Percentiles rank a stretch among this genome's conserved stretches.
Conservation (phyloP, 1,284 basidiomycete genomes). For the Ceratorhiza oryzae-sativae region DNA sequence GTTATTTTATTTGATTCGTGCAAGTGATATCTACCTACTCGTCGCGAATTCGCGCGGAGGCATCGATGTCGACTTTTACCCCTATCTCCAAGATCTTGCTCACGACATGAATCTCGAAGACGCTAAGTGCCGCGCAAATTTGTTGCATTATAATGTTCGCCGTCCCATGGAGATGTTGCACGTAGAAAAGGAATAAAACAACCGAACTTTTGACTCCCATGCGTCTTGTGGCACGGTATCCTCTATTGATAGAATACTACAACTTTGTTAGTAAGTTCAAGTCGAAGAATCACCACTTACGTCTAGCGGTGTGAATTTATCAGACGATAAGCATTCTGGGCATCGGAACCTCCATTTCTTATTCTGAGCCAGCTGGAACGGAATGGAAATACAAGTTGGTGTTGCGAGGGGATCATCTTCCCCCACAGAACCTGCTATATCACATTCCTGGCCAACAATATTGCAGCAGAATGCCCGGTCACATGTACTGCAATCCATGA, state of each 20-base stretch:
- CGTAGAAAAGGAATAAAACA: constrained; percentile 3
- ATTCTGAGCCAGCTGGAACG: neutral
- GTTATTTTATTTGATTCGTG: neutral
- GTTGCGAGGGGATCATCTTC: no score
- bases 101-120: constrained; percentile 13
- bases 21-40: neutral
- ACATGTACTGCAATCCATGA: constrained; percentile 17
- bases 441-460: neutral
- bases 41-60: neutral
- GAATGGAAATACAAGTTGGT: constrained; percentile 6
- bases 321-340: neutral
- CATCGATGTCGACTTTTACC: neutral
- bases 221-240: neutral
- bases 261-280: neutral
- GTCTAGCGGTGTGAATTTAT: neutral
- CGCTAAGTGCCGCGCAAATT: neutral
- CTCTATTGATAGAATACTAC: constrained; percentile 29
- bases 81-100: neutral
- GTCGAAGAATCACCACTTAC: neutral
- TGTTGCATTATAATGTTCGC: neutral
- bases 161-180: neutral
- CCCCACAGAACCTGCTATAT: neutral
- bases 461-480: constrained; percentile 6
- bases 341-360: neutral
- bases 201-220: neutral